Evolutionary conservation across 371 early-diverging fungal species (phyloP).

Genomic region (Umbelopsis sp.): DNA sequence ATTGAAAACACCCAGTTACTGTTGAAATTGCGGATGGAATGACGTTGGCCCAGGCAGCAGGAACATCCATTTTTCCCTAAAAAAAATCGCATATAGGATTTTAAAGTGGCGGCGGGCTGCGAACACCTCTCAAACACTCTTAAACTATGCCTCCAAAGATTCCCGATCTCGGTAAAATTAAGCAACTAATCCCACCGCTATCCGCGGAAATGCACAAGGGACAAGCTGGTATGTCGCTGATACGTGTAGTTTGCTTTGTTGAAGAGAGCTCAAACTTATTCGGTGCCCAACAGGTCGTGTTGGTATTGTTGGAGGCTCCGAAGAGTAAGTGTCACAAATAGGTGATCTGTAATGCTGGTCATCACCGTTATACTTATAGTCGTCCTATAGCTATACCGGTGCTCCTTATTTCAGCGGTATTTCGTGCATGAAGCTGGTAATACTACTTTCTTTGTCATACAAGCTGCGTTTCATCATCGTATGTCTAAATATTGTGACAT

Average conservation of each 20-base stretch:
- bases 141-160: conserved; percentile 36
- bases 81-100: neutral
- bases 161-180: conserved; percentile 51
- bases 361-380: conserved; percentile 1
- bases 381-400: conserved; percentile 76
- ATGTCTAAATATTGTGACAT: neutral
- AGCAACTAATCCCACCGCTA: conserved; percentile 77
- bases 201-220: conserved; percentile 78
- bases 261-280: neutral
- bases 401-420: conserved; percentile 93
- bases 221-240: conserved; percentile 71
- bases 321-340: conserved; percentile 57
- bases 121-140: neutral
- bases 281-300: conserved; percentile 55
- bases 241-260: neutral
- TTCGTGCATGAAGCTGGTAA: conserved; percentile 77
- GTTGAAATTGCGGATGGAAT: neutral
- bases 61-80: neutral
- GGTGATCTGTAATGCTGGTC: neutral
- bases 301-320: conserved; percentile 76
- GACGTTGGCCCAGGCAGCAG: neutral
- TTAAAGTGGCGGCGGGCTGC: neutral
- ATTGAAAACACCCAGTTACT: too few relatives aligned
- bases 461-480: neutral
- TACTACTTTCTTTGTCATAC: conserved; percentile 6